phyloP scores from a whole-genome alignment of 495 filamentous ascomycete species.

The Astrocystis sublimbata region DNA sequence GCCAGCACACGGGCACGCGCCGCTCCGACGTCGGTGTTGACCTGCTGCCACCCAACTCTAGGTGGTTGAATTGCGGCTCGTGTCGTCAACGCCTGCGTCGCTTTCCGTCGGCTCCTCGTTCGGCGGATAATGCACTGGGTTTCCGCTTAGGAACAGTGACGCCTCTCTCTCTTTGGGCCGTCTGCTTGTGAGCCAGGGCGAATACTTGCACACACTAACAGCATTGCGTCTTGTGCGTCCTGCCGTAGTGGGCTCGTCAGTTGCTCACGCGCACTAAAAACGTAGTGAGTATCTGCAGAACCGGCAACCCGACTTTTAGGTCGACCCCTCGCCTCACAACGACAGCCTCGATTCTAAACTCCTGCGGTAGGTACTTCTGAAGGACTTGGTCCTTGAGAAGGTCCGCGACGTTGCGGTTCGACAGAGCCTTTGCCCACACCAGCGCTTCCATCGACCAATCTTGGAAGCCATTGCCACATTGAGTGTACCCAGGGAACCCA shows the following conservation, averaged over 20 bases:
- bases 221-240: not conserved
- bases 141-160: not conserved
- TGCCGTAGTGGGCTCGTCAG: not conserved
- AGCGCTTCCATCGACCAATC: not conserved
- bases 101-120: not conserved
- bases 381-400: too few species aligned
- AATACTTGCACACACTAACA: not conserved
- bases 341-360: too few species aligned
- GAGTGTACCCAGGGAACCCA: too few species aligned
- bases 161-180: not conserved
- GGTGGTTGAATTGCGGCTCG: not conserved
- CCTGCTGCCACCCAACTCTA: not conserved
- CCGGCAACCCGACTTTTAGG: constrained; percentile 6
- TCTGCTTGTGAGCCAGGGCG: too few species aligned
- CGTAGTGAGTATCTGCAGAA: not conserved
- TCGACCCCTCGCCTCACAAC: not conserved
- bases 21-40: not conserved
- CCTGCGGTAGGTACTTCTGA: too few species aligned
- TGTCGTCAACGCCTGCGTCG: not conserved
- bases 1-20: not conserved
- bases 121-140: not conserved
- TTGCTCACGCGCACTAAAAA: not conserved
- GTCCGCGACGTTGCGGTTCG: not conserved
- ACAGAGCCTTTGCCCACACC: not conserved
- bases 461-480: too few species aligned